Evolutionary conservation across 2,329 filamentous ascomycete species (phyloP), one percentile per base, ranked within the genome.

Genomic region (Samsoniella hepiali): DNA sequence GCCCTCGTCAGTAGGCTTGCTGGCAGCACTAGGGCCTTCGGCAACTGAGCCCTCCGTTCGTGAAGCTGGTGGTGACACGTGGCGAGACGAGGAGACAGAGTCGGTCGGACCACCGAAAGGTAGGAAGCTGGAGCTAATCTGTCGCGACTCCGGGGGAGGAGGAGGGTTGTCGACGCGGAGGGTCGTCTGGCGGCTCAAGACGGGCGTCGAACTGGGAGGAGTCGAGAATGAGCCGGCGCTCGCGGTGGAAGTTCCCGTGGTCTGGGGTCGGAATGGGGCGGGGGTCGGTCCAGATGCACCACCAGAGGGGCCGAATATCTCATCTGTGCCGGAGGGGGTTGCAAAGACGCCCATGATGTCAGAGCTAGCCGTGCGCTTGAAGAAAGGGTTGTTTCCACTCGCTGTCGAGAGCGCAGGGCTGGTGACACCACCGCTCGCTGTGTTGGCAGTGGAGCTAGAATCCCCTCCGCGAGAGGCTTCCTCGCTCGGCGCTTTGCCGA

Each of bases 301-400:
- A 60, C 72, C 74, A 9, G 76, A 77, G 62, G 88, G 87, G 2
- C 92, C 92, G 75, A 96, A 97, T 51, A 97, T 87, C 70, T 90
- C 93, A 75, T 84, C 88, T 67, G 91, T 88, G 56, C 82, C 80
- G 55, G 79, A 77, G 13, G 82, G 78, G 11, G 82, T 78, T 36
- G 78, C 73, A 65, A 85, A 86, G 15, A 82, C 77, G 47, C 81
- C 79, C 76, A 84, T 82, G 64, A 86, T 82, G 67, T 87, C 83
- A 45, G 84, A 81, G 75, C 86, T 88, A 63, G 81, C 83, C 54
- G 86, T 85, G 53, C 86, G 81, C 71, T 92, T 88, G 80, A 97
- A 97, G 81, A 99, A 99, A 0, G 95, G 95, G 73, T 99, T 99
- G 71, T 93, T 97, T 69, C 84, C 91, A 73, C 89, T 94, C 51